phyloP scores from a whole-genome alignment of 1,284 basidiomycete species.

The Gymnopus androsaceus region DNA sequence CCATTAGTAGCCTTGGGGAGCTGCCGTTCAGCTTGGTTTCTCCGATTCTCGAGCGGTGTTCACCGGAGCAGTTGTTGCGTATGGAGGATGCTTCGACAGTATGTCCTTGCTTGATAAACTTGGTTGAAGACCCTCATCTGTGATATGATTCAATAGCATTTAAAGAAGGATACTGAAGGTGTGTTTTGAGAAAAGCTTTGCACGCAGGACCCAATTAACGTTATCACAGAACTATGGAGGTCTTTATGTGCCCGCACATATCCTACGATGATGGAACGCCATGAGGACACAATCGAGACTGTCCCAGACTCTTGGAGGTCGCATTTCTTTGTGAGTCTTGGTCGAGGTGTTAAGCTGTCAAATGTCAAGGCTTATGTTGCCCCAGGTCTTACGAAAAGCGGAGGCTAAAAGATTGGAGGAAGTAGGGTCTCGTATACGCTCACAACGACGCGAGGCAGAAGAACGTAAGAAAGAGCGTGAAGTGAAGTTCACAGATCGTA shows the following conservation, averaged over 20 bases:
- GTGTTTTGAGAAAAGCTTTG: slow-evolving; percentile 23
- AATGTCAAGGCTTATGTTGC: slow-evolving; percentile 9
- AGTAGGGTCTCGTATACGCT: slow-evolving; percentile 58
- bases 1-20: slow-evolving; percentile 58
- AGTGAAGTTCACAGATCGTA: slow-evolving; percentile 67
- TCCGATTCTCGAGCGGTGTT: slow-evolving; percentile 72
- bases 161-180: slow-evolving; percentile 62
- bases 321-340: slow-evolving; percentile 60
- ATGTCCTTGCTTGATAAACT: slow-evolving; percentile 32
- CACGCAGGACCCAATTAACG: slow-evolving; percentile 12
- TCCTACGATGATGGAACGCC: slow-evolving; percentile 51
- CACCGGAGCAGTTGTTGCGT: slow-evolving; percentile 64
- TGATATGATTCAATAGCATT: slow-evolving; percentile 42
- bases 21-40: slow-evolving; percentile 62
- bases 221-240: slow-evolving; percentile 67
- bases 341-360: not conserved
- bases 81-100: slow-evolving; percentile 72
- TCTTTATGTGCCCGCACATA: slow-evolving; percentile 60
- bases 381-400: slow-evolving; percentile 53
- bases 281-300: slow-evolving; percentile 37
- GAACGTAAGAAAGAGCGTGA: slow-evolving; percentile 72
- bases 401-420: slow-evolving; percentile 65
- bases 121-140: slow-evolving; percentile 18
- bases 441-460: slow-evolving; percentile 64
- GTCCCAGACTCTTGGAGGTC: slow-evolving; percentile 68